phyloP scores from a whole-genome alignment of 129 eudicot genomes.

The Apium graveolens region DNA sequence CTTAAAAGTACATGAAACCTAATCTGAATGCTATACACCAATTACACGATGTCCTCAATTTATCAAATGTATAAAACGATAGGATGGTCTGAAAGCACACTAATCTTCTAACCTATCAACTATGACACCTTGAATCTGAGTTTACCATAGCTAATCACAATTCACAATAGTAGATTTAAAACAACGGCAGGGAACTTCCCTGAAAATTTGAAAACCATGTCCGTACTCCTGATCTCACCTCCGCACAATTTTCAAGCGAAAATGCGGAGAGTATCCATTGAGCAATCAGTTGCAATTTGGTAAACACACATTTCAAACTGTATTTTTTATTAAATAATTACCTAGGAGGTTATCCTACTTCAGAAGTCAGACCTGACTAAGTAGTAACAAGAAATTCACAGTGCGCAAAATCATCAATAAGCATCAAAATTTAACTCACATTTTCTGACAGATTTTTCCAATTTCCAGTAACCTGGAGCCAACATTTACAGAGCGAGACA shows the following conservation, averaged over 20 bases:
- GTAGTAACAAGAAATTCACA: background rate
- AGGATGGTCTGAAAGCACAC: background rate
- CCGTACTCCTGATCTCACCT: background rate
- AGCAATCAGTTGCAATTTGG: background rate
- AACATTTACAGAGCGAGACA: constrained; percentile 69
- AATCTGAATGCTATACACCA: background rate
- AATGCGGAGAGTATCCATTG: background rate
- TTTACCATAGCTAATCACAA: background rate
- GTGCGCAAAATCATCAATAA: background rate
- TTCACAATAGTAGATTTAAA: no score
- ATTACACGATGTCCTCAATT: background rate
- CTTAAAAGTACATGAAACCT: background rate
- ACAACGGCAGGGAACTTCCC: background rate
- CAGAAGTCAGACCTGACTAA: background rate
- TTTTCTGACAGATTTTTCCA: constrained; percentile 40
- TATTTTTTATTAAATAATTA: background rate
- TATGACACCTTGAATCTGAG: background rate
- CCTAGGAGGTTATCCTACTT: background rate
- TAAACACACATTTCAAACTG: background rate
- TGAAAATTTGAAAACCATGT: background rate
- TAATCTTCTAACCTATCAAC: background rate
- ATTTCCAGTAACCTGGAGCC: constrained; percentile 51
- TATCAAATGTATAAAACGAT: background rate
- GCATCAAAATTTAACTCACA: constrained; percentile 27
- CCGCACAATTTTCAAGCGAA: background rate